Evolutionary conservation across 108 stramenopile species (phyloP).

Genomic region (Bacterosira constricta): DNA sequence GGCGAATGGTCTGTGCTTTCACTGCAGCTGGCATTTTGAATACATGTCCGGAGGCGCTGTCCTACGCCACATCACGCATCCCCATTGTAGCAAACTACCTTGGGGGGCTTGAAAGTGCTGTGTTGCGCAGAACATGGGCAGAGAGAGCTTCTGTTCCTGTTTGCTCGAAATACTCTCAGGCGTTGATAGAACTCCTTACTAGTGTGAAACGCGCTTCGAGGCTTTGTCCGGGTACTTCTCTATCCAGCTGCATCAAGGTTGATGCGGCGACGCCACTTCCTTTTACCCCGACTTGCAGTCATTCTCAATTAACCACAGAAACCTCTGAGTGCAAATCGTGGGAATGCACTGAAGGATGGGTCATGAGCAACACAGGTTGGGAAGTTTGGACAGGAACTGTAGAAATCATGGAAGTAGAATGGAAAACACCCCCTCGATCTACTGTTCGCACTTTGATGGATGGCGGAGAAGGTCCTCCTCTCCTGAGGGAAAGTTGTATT

Average conservation of each 20-base stretch:
- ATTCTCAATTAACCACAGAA: background rate
- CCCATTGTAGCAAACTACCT: constrained; percentile 60
- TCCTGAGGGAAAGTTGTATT: constrained; percentile 70
- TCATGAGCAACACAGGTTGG: constrained; percentile 64
- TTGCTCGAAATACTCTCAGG: constrained; percentile 82
- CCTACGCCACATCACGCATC: constrained; percentile 33
- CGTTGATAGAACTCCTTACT: constrained; percentile 75
- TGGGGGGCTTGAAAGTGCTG: constrained; percentile 62
- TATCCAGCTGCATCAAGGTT: constrained; percentile 46
- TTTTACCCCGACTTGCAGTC: constrained; percentile 15
- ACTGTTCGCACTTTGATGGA: constrained; percentile 80
- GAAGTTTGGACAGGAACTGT: constrained; percentile 76
- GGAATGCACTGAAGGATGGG: constrained; percentile 76
- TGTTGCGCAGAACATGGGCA: constrained; percentile 76
- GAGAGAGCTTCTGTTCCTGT: constrained; percentile 85
- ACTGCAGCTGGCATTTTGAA: constrained; percentile 76
- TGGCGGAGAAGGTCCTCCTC: constrained; percentile 88
- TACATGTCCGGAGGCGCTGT: constrained; percentile 52
- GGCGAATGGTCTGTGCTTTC: constrained; percentile 82
- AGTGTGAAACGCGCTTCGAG: constrained; percentile 52
- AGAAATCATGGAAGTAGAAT: constrained; percentile 63
- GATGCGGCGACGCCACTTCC: constrained; percentile 71
- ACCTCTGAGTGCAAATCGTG: constrained; percentile 34
- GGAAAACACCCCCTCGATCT: constrained; percentile 70
- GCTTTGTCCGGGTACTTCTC: background rate